Evolutionary conservation across 2,329 filamentous ascomycete species (phyloP).

Genomic region (Coniella lustricola): DNA sequence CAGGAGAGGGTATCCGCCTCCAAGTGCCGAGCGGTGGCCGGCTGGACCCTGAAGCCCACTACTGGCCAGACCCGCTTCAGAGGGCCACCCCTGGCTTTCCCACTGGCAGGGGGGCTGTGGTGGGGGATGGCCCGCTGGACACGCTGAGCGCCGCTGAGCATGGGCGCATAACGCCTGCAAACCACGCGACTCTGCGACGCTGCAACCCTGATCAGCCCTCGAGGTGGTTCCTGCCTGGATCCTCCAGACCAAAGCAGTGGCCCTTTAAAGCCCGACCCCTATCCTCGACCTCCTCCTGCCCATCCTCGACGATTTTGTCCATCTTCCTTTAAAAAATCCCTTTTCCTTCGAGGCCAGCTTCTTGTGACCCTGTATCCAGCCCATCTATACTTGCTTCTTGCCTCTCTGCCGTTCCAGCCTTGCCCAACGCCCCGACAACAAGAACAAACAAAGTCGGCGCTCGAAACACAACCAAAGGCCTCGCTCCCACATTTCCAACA

Average conservation of each 20-base stretch:
- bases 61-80: not conserved
- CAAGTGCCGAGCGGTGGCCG: not conserved
- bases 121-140: no score
- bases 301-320: not conserved
- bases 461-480: no score
- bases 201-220: no score
- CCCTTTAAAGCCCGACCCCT: not conserved
- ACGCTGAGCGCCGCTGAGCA: no score
- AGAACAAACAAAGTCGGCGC: not conserved
- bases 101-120: no score
- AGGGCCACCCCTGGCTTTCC: not conserved
- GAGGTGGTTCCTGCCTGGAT: no score
- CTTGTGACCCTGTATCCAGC: no score
- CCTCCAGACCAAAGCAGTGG: not conserved
- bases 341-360: no score
- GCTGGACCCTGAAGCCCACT: conserved; percentile 1
- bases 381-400: no score
- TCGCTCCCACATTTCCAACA: conserved; percentile 30
- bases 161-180: no score
- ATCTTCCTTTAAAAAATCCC: not conserved
- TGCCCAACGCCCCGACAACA: not conserved
- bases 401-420: no score
- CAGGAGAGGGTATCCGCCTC: not conserved
- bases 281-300: not conserved
- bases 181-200: no score